Conservation (phyloP, 2,329 filamentous ascomycete species). For the Lasiodiplodia citricola region DNA sequence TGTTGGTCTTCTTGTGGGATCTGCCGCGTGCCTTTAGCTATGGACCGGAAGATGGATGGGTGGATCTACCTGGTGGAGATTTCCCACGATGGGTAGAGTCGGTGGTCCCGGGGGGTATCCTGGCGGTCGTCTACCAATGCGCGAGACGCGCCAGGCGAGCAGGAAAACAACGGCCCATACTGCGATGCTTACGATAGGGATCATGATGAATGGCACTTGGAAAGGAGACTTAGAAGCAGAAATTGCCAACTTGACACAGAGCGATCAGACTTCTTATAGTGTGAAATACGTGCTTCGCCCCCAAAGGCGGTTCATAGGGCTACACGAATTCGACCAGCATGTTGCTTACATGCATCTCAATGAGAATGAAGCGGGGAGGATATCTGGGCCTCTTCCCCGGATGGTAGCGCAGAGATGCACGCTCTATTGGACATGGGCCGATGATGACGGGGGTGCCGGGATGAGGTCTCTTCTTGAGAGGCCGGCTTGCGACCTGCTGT, state of each 20-base stretch:
- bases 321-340: neutral
- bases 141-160: conserved; percentile 13
- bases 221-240: neutral
- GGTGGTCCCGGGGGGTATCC: conserved; percentile 57
- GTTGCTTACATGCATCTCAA: neutral
- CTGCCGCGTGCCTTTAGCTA: conserved; percentile 23
- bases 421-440: neutral
- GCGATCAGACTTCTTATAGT: neutral
- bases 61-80: conserved; percentile 50
- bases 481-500: neutral
- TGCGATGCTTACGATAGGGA: neutral
- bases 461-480: neutral
- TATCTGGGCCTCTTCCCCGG: neutral
- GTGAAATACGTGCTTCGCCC: neutral
- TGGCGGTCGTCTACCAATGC: conserved; percentile 36
- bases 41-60: neutral
- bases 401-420: neutral
- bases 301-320: neutral
- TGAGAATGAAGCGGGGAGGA: neutral
- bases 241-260: neutral
- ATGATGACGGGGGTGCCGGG: conserved; percentile 3
- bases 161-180: neutral
- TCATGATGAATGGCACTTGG: neutral
- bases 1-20: conserved; percentile 52
- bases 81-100: conserved; percentile 58